phyloP scores from a whole-genome alignment of 2,329 filamentous ascomycete species.

The Pestalotiopsis sp. region DNA sequence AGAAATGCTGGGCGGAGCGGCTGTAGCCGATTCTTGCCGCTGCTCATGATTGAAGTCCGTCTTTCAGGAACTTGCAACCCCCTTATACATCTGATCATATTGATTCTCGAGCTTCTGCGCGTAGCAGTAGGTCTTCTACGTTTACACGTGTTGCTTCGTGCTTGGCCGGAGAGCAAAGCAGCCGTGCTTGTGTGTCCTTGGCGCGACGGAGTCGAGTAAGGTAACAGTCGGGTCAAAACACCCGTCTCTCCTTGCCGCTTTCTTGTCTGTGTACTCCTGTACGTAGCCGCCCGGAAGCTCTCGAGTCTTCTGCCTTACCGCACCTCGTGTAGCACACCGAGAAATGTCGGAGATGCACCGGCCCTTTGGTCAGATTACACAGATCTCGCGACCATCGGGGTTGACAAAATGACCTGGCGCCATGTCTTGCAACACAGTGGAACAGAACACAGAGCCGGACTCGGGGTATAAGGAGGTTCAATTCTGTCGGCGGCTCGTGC shows the following conservation, averaged over 20 bases:
- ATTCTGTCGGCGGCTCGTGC: no score
- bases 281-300: not conserved
- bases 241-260: not conserved
- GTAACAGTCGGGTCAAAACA: not conserved
- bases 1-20: not conserved
- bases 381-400: not conserved
- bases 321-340: not conserved
- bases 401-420: not conserved
- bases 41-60: not conserved
- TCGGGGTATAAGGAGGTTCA: no score
- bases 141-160: not conserved
- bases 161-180: not conserved
- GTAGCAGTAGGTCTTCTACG: not conserved
- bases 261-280: not conserved
- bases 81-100: not conserved
- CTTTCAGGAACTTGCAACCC: not conserved
- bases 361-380: not conserved
- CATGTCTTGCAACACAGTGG: not conserved
- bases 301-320: not conserved
- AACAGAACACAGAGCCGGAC: not conserved
- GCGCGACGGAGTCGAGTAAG: not conserved
- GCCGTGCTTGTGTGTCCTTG: not conserved
- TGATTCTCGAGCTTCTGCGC: not conserved
- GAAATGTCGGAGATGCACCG: not conserved
- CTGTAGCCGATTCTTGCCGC: not conserved